A percentile compares a stretch with the other conserved stretches of the same genome.
Evolutionary conservation across 352 stramenopile genomes (phyloP).

Genomic region (Phytopythium oedochilum): DNA sequence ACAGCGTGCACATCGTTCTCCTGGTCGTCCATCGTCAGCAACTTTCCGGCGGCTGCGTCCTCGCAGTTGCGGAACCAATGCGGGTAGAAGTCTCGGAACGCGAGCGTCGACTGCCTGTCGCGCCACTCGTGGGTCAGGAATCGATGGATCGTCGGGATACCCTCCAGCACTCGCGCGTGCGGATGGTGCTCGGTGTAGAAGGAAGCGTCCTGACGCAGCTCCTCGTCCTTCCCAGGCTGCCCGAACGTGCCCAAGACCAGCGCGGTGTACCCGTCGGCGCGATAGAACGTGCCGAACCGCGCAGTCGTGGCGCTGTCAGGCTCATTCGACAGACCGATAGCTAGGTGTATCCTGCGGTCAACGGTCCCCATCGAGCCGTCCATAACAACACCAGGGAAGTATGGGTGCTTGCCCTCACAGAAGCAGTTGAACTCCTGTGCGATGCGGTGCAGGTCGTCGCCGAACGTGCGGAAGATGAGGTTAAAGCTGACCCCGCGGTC

Average conservation of each 20-base stretch:
- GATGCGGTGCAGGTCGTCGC: slow-evolving; percentile 61
- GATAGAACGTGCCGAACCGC: slow-evolving; percentile 63
- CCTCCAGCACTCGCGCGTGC: slow-evolving; percentile 23
- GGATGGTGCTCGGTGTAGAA: slow-evolving; percentile 33
- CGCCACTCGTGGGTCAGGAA: slow-evolving; percentile 50
- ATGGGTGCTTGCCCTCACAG: slow-evolving; percentile 60
- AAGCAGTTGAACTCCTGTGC: slow-evolving; percentile 78
- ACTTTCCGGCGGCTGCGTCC: slow-evolving; percentile 44
- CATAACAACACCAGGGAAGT: slow-evolving; percentile 43
- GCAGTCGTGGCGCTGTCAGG: slow-evolving; percentile 7
- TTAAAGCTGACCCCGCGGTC: slow-evolving; percentile 44
- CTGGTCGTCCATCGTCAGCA: slow-evolving; percentile 37
- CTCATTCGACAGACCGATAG: not conserved
- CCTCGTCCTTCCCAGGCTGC: slow-evolving; percentile 32
- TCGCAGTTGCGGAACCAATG: slow-evolving; percentile 62
- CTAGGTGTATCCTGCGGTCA: slow-evolving; percentile 52
- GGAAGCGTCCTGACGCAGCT: slow-evolving; percentile 8
- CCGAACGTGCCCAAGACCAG: slow-evolving; percentile 71
- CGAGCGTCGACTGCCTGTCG: slow-evolving; percentile 46
- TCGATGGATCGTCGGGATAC: slow-evolving; percentile 41
- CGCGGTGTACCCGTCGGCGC: slow-evolving; percentile 37
- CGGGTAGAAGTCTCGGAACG: slow-evolving; percentile 74
- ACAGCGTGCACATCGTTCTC: slow-evolving; percentile 38
- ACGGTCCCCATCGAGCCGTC: slow-evolving; percentile 42
- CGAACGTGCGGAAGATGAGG: slow-evolving; percentile 75